Base-by-base conservation (phyloP, 129 eudicot genomes). In the Cynara cardunculus region DNA sequence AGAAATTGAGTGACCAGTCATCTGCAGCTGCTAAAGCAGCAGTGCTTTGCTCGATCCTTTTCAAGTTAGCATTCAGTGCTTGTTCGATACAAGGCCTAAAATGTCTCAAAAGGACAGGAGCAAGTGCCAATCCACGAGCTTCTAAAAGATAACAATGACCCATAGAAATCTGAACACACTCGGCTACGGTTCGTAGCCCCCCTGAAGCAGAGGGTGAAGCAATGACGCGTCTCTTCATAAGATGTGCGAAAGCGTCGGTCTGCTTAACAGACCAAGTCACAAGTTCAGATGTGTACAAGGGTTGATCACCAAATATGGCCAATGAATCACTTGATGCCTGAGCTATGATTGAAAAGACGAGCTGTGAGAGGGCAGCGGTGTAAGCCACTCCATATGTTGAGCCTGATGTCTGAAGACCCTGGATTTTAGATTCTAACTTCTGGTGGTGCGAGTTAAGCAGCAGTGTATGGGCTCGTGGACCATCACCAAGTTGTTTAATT, bases 11-110 rank as follows among this genome's bases (percentile, higher is more conserved):
- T 22, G 87, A 80, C 99, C 99, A 96, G 73, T 92, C 94, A 77
- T 96, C 99, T 34, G 90, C 87, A 64, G 99, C 97, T 28, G 97
- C 99, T 37, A 92, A 49, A 30, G 99, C 99, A 32, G 95, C 94
- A 8, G 93, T 88, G 83, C 88, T 83, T 7, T 77, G 86, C 67
- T 96, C 99, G 25, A 96, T 88, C 56, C 97, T 87, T 75, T 89
- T 96, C 56, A 96, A 77, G 83, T 88, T 96, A 44, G 99, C 80
- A 49, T 30, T 73, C 72, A 96, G 59, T 2, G 97, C 97, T 75
- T 90, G 90, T 66, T 92, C 98, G 81, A 96, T 85, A 71, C 84
- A 87, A 25, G 99, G 97, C 81, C 88, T 91, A 68, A 91, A 96
- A 27, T 84, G 83, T 76, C 82, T 92, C 82, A 89, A 78, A n/a